phyloP scores from a whole-genome alignment of 768 basidiomycete species.

The Russula foetens region DNA sequence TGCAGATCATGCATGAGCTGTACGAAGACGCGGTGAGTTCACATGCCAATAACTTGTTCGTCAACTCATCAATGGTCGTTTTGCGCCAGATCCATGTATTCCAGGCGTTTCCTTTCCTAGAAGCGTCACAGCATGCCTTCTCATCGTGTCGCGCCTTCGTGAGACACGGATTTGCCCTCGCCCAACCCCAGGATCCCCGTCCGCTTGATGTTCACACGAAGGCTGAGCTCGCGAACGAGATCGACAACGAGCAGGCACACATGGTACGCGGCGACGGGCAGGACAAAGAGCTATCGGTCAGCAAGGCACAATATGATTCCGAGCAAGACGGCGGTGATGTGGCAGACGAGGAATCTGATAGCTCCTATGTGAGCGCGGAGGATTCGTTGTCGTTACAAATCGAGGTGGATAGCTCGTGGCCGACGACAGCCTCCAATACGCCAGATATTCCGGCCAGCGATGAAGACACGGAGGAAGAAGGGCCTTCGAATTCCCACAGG shows the following conservation, averaged over 20 bases:
- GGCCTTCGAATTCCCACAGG: not conserved
- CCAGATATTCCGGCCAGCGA: not conserved
- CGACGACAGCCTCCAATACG: not conserved
- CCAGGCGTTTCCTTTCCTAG: slow-evolving; percentile 77
- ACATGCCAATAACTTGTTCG: not conserved
- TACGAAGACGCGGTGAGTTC: slow-evolving; percentile 81
- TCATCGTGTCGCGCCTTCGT: slow-evolving; percentile 65
- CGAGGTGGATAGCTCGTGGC: not conserved
- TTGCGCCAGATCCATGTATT: slow-evolving; percentile 74
- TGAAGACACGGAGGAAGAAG: slow-evolving; percentile 2
- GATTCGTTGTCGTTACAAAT: not conserved
- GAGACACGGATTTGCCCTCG: slow-evolving; percentile 44
- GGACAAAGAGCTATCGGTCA: slow-evolving; percentile 32
- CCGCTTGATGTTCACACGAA: slow-evolving; percentile 48
- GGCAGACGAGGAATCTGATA: slow-evolving; percentile 16
- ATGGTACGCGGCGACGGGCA: slow-evolving; percentile 72
- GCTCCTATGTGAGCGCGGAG: slow-evolving; percentile 13
- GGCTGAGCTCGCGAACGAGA: slow-evolving; percentile 57
- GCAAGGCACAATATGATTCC: not conserved
- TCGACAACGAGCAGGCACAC: slow-evolving; percentile 54
- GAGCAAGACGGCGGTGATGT: slow-evolving; percentile 6
- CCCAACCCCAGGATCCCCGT: slow-evolving; percentile 43
- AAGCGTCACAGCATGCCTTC: slow-evolving; percentile 57
- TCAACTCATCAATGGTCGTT: not conserved
- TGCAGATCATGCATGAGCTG: slow-evolving; percentile 78